Conservation (phyloP, 2,329 filamentous ascomycete species). For the Sporothrix variecibatus region DNA sequence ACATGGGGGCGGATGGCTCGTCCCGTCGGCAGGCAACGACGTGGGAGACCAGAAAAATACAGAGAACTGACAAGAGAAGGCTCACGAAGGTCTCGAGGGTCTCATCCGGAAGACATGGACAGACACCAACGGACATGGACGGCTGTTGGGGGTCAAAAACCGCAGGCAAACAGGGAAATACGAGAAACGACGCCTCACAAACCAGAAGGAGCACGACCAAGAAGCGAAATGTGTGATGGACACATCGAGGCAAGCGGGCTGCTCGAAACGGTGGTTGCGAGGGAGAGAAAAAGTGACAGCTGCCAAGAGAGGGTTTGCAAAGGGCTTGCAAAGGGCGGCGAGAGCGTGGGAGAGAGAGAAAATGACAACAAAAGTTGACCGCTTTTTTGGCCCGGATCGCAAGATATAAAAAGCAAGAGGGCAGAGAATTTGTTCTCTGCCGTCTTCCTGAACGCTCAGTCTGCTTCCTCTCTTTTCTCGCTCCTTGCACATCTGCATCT, state of each 20-base stretch:
- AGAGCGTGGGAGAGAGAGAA: neutral
- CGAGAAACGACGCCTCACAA: neutral
- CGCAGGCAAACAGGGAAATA: neutral
- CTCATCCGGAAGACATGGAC: neutral
- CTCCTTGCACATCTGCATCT: neutral
- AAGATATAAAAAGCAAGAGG: neutral
- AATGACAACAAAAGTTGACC: constrained; percentile 4
- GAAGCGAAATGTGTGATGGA: neutral
- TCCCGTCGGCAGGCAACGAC: constrained; percentile 6
- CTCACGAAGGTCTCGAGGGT: neutral
- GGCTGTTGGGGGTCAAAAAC: neutral
- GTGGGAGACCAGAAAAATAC: neutral
- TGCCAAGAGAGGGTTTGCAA: neutral
- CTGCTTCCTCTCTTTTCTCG: neutral
- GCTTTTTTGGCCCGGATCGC: neutral
- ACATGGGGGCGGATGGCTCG: neutral
- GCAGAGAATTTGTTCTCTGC: neutral
- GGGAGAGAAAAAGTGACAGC: neutral
- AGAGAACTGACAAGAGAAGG: neutral
- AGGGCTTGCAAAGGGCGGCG: neutral
- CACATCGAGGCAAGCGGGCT: neutral
- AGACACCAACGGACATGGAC: neutral
- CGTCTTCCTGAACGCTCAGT: neutral
- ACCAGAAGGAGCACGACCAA: neutral
- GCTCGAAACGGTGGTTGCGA: neutral